Base-by-base conservation (phyloP, 495 filamentous ascomycete genomes). In the Lentithecium fluviatile region DNA sequence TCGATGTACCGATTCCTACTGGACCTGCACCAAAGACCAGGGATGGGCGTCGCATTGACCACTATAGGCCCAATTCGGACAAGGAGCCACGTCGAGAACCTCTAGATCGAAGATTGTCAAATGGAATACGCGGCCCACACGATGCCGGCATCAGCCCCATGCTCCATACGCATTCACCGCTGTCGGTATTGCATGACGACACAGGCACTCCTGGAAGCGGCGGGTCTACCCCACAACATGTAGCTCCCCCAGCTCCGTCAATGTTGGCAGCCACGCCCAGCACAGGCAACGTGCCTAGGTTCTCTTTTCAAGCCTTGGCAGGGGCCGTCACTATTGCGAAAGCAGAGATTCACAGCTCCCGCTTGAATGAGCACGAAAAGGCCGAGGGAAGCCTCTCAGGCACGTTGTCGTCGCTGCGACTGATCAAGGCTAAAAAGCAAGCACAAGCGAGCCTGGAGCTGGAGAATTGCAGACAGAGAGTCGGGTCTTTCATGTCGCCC, bases 31-130 rank as follows among this genome's bases (percentile, higher is more conserved):
- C 21, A 2, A 52, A 52, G n/a, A 52, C 49, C 15, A 52, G 17
- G 34, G 23, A 52, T 52, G 49, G 17, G 23, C n/a, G 25, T 25
- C 12, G 53, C 43, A 45, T 55, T 55, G 52, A 55, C 52, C 36
- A 10, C 5, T 20, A 10, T 17, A 45, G 53, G 24, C 11, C 53
- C 29, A 32, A 3, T 10, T 4, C 4, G 29, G 29, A 32, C 10
- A 10, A 32, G 10, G 4, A 32, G 3, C 4, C 29, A 3, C 29
- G 29, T 32, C 2, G 53, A 45, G 52, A 55, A 21, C 26, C 38
- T 6, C 10, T 32, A 10, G 52, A 55, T 21, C 36, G 23, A 4
- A 24, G 52, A 45, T 11, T 38, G 12, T 2, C 29, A 8, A 25
- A 37, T 26, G 38, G 55, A 13, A 2, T 21, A 15, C 34, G 3